Percentiles rank a stretch among this genome's conserved stretches.
Conservation (phyloP, 75 land plant species). For the Pinus tabuliformis region DNA sequence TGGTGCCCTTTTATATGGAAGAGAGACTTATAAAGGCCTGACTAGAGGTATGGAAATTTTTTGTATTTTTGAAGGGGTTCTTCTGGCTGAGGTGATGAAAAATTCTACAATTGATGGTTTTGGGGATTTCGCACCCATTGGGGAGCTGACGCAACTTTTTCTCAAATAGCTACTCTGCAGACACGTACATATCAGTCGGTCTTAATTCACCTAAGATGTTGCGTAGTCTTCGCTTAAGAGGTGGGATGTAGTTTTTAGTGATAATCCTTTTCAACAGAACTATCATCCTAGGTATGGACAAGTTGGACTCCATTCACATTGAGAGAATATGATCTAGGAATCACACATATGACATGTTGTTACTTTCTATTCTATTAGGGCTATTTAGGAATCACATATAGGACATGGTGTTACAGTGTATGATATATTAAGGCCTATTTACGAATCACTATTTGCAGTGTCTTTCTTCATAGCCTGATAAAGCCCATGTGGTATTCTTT, state of each 20-base stretch:
- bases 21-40: conserved; percentile 22
- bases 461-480: background rate
- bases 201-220: too few species aligned
- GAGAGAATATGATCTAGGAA: too few species aligned
- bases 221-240: too few species aligned
- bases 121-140: conserved; percentile 28
- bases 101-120: conserved; percentile 17
- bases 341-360: background rate
- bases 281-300: too few species aligned
- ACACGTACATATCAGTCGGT: conserved; percentile 2
- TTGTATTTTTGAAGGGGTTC: conserved; percentile 37
- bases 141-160: conserved; percentile 16
- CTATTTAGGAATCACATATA: background rate
- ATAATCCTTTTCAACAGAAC: too few species aligned
- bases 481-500: too few species aligned
- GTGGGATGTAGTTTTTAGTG: too few species aligned
- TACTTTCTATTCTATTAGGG: too few species aligned
- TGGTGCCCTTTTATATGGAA: conserved; percentile 48
- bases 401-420: background rate
- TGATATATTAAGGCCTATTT: background rate
- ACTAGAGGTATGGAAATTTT: conserved; percentile 30
- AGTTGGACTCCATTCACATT: too few species aligned
- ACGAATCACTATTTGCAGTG: background rate
- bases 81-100: conserved; percentile 36
- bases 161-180: conserved; percentile 24